Percentiles rank a stretch among this genome's conserved stretches.
These are phyloP conservation scores for Colletotrichum sojae DNA, from an alignment of 2,329 filamentous ascomycete genomes.

Conservation along the genomic window DNA sequence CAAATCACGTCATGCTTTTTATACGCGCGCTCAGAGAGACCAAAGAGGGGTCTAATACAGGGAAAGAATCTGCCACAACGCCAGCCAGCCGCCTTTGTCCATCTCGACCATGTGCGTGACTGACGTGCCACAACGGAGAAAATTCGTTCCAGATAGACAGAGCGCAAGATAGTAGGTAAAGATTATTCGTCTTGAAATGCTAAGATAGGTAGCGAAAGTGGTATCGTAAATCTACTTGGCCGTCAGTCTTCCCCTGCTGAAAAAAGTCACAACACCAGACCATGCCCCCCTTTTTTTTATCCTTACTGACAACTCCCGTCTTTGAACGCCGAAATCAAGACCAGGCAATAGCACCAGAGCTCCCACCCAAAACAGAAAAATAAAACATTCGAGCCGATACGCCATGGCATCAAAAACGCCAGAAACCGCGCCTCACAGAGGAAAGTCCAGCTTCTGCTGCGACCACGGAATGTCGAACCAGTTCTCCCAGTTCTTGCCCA, in stretches of 20 bases:
- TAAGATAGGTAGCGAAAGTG: constrained; percentile 23
- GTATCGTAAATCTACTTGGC: constrained; percentile 17
- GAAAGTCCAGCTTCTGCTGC: constrained; percentile 32
- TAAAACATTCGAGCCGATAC: neutral
- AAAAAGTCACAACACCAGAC: neutral
- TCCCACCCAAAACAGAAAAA: neutral
- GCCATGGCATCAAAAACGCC: neutral
- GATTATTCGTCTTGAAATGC: neutral
- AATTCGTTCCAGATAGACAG: no score
- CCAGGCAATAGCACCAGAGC: no score
- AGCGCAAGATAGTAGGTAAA: neutral
- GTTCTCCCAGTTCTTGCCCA: constrained; percentile 40
- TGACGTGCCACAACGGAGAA: no score
- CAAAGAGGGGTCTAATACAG: constrained; percentile 6
- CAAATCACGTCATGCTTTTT: neutral
- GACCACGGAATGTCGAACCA: constrained; percentile 30
- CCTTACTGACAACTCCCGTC: neutral
- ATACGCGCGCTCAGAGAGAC: neutral
- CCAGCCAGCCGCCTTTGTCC: no score
- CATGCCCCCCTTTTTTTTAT: no score
- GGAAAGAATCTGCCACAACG: neutral
- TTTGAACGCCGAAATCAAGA: neutral
- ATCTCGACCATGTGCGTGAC: no score
- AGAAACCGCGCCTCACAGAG: constrained; percentile 8
- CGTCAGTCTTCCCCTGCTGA: neutral